phyloP scores from a whole-genome alignment of 441 rosid species.

The Bruguiera hainesii region DNA sequence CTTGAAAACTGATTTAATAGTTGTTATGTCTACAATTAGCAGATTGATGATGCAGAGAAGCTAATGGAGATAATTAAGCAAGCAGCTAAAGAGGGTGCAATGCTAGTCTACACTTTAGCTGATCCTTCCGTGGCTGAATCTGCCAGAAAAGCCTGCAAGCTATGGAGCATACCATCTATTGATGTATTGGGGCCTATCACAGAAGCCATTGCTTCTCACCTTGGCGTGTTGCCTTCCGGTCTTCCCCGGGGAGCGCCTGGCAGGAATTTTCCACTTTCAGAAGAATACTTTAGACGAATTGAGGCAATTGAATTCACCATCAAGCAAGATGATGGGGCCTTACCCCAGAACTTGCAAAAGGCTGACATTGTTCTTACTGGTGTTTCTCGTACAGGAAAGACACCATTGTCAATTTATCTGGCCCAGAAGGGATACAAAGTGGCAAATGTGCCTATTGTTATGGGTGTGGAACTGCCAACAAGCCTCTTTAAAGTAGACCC shows the following conservation, averaged over 20 bases:
- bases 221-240: constrained; percentile 81
- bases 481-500: constrained; percentile 61
- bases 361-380: constrained; percentile 77
- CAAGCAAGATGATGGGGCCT: constrained; percentile 83
- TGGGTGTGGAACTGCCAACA: constrained; percentile 64
- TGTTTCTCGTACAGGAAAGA: constrained; percentile 85
- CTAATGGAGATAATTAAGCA: constrained; percentile 72
- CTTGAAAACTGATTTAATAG: background rate
- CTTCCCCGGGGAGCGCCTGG: constrained; percentile 79
- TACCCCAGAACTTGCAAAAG: constrained; percentile 63
- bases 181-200: constrained; percentile 85
- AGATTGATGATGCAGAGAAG: constrained; percentile 72
- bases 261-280: constrained; percentile 45
- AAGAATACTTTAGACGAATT: constrained; percentile 64
- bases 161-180: constrained; percentile 66
- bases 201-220: constrained; percentile 66
- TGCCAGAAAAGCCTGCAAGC: constrained; percentile 57
- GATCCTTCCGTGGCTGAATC: constrained; percentile 76
- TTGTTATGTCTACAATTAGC: constrained; percentile 17
- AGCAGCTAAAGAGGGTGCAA: constrained; percentile 82
- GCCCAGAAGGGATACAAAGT: constrained; percentile 88
- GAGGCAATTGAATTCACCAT: constrained; percentile 86
- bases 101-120: constrained; percentile 67
- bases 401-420: constrained; percentile 71
- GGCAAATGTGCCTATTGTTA: constrained; percentile 82